A percentile compares a stretch with the other conserved stretches of the same genome.
Conservation (phyloP, 192 early-diverging fungal genomes). For the Irineochytrium annulatum region DNA sequence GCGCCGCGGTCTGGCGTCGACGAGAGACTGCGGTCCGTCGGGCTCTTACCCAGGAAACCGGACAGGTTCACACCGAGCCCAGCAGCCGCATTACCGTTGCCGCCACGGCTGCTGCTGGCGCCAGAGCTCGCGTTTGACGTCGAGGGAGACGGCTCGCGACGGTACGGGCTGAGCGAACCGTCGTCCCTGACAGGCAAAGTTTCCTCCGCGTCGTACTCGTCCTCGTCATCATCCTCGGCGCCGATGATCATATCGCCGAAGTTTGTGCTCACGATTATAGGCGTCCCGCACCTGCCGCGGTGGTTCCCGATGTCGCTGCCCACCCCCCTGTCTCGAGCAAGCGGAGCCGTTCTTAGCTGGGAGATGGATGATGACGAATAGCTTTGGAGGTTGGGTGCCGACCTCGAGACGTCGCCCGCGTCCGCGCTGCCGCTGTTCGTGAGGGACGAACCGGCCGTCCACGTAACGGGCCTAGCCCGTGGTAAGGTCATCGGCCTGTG, state of each 20-base stretch:
- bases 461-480: constrained; percentile 1
- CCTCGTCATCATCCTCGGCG: not conserved
- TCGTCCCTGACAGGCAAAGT: too few relatives aligned
- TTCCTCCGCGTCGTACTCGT: not conserved
- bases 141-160: not conserved
- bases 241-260: not conserved
- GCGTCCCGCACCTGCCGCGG: not conserved
- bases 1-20: not conserved
- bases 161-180: too few relatives aligned
- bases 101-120: not conserved
- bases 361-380: too few relatives aligned
- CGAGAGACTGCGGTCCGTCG: not conserved
- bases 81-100: too few relatives aligned
- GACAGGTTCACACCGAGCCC: not conserved
- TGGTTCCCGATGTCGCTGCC: too few relatives aligned
- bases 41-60: too few relatives aligned
- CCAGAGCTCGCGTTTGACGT: not conserved
- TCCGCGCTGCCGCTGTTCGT: too few relatives aligned
- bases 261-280: constrained; percentile 4
- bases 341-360: too few relatives aligned
- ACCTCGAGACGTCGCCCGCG: too few relatives aligned
- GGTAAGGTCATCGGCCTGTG: too few relatives aligned
- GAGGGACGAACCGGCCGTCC: not conserved
- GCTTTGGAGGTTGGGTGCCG: too few relatives aligned
- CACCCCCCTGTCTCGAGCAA: too few relatives aligned